Evolutionary conservation across 148 eudicot species (phyloP).

Genomic region (Cornus kousa): DNA sequence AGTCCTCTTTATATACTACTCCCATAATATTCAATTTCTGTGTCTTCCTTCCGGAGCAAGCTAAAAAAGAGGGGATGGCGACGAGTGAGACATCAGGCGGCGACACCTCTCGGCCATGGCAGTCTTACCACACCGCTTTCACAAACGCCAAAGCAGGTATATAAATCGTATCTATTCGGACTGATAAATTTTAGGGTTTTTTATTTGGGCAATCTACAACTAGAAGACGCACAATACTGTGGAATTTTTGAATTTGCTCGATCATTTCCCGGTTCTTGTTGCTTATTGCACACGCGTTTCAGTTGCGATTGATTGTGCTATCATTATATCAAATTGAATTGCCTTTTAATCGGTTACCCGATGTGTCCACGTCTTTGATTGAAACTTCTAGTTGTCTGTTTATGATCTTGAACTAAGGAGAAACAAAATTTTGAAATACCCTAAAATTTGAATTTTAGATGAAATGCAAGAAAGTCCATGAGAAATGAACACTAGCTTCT

Average conservation of each 20-base stretch:
- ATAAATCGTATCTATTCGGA: neutral
- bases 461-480: neutral
- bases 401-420: neutral
- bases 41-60: constrained; percentile 5
- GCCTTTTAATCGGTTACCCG: neutral
- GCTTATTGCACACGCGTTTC: neutral
- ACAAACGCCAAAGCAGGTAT: constrained; percentile 98
- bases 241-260: neutral
- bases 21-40: neutral
- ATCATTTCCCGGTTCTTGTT: neutral
- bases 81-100: constrained; percentile 35
- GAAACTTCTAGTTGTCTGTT: constrained; percentile 8
- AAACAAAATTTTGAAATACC: neutral
- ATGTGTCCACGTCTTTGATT: neutral
- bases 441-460: neutral
- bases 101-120: constrained; percentile 69
- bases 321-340: neutral
- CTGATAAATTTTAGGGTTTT: constrained; percentile 17
- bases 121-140: constrained; percentile 79
- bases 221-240: neutral
- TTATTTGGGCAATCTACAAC: neutral
- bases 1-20: neutral
- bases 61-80: constrained; percentile 23
- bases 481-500: neutral
- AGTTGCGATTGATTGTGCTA: neutral